Conservation (phyloP, 1,284 basidiomycete species). For the Mycena citricolor region DNA sequence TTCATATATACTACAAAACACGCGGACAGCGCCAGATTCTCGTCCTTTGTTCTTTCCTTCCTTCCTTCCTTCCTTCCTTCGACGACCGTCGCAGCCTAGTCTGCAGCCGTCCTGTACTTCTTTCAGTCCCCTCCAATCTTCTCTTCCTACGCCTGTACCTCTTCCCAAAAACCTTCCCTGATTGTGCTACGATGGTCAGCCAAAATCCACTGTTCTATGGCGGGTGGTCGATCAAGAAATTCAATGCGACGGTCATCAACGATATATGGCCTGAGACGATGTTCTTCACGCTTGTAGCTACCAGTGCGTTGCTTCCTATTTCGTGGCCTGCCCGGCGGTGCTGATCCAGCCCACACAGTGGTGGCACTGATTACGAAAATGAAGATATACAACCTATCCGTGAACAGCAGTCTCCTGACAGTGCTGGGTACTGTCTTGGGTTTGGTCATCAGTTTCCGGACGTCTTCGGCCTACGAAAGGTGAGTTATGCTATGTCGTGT, state of each 20-base stretch:
- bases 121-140: too few species aligned
- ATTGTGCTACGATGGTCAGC: constrained; percentile 47
- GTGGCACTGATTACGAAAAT: constrained; percentile 49
- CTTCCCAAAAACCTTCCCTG: too few species aligned
- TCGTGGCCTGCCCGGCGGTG: constrained; percentile 1
- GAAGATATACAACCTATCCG: constrained; percentile 41
- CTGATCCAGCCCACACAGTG: constrained; percentile 41
- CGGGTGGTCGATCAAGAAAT: constrained; percentile 49
- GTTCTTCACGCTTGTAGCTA: constrained; percentile 54
- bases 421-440: constrained; percentile 69
- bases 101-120: too few species aligned
- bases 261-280: constrained; percentile 63
- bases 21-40: too few species aligned
- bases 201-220: constrained; percentile 45
- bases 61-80: too few species aligned
- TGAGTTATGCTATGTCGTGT: constrained; percentile 31
- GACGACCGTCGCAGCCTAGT: too few species aligned
- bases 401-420: constrained; percentile 51
- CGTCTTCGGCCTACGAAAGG: constrained; percentile 68
- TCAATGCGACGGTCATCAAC: constrained; percentile 61
- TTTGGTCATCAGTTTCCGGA: constrained; percentile 68
- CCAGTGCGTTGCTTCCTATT: constrained; percentile 41
- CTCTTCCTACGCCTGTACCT: too few species aligned
- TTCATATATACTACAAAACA: too few species aligned
- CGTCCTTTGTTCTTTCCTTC: too few species aligned